Evolutionary conservation across 2,329 filamentous ascomycete species (phyloP).

Genomic region (Neofusicoccum cordaticola): DNA sequence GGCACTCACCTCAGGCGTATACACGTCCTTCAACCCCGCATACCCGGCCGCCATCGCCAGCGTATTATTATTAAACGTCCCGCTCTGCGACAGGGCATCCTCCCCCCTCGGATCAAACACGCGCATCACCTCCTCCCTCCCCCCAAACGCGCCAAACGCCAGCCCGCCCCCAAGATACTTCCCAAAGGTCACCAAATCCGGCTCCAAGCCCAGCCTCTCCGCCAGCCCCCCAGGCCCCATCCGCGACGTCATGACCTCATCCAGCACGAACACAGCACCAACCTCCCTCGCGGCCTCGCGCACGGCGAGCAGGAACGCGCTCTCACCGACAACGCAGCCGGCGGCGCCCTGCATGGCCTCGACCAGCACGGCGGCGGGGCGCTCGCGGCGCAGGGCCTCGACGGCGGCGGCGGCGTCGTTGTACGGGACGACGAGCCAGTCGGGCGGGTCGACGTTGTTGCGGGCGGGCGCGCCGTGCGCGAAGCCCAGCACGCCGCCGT

Average conservation of each 20-base stretch:
- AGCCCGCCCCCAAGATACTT: slow-evolving; percentile 68
- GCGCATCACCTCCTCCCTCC: slow-evolving; percentile 57
- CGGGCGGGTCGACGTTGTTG: slow-evolving; percentile 50
- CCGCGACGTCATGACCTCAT: slow-evolving; percentile 70
- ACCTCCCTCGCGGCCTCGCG: slow-evolving; percentile 48
- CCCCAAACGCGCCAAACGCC: slow-evolving; percentile 66
- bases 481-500: slow-evolving; percentile 55
- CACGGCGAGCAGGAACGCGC: slow-evolving; percentile 53
- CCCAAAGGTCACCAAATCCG: slow-evolving; percentile 63
- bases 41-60: slow-evolving; percentile 58
- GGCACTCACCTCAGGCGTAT: slow-evolving; percentile 30
- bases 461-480: slow-evolving; percentile 34
- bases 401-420: slow-evolving; percentile 55
- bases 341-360: slow-evolving; percentile 66
- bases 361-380: slow-evolving; percentile 61
- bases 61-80: slow-evolving; percentile 68
- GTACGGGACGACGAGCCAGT: slow-evolving; percentile 61
- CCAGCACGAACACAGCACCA: slow-evolving; percentile 62
- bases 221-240: slow-evolving; percentile 53
- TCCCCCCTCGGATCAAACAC: slow-evolving; percentile 52
- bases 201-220: slow-evolving; percentile 43
- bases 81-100: slow-evolving; percentile 52
- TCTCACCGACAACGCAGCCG: slow-evolving; percentile 53
- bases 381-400: slow-evolving; percentile 39
- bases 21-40: slow-evolving; percentile 37